Evolutionary conservation across 2,329 filamentous ascomycete genomes (phyloP).

Genomic region (Sarocladium strictum): DNA sequence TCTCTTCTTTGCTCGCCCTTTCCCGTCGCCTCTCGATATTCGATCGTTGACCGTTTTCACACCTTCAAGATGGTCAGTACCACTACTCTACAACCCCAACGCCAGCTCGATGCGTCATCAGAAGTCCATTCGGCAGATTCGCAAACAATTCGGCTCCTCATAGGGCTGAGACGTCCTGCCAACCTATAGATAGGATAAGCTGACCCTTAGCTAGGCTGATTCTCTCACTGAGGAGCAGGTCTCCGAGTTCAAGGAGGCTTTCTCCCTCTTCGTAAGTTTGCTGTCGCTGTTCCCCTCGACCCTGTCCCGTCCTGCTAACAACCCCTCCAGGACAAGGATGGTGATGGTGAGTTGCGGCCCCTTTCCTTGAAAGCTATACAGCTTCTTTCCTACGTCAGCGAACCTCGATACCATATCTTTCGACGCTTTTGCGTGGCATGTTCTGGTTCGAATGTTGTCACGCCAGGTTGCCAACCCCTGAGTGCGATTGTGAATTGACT

Average conservation of each 20-base stretch:
- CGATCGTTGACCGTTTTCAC: not conserved
- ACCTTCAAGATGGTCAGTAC: conserved; percentile 11
- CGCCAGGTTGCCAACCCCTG: not conserved
- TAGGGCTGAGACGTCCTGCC: conserved; percentile 20
- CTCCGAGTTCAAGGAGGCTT: conserved; percentile 99
- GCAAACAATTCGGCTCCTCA: not conserved
- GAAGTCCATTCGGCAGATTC: not conserved
- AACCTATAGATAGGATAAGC: not conserved
- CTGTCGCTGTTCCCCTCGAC: not conserved
- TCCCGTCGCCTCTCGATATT: not conserved
- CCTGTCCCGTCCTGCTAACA: not conserved
- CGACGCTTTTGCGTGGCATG: not conserved
- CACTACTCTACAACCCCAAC: conserved; percentile 9
- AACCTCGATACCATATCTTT: not conserved
- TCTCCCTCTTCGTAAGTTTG: conserved; percentile 93
- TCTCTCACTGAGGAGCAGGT: conserved; percentile 99
- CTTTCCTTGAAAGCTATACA: not conserved
- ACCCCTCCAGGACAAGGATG: conserved; percentile 70
- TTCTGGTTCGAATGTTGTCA: not conserved
- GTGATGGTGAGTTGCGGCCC: conserved; percentile 68
- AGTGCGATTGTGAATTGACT: not conserved
- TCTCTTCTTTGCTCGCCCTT: conserved; percentile 4
- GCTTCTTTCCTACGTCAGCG: not conserved
- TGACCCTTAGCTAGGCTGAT: conserved; percentile 64
- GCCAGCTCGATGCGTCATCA: conserved; percentile 1